Base-by-base conservation (phyloP, 257 asterid genomes). In the Nyctanthes arbortristis region DNA sequence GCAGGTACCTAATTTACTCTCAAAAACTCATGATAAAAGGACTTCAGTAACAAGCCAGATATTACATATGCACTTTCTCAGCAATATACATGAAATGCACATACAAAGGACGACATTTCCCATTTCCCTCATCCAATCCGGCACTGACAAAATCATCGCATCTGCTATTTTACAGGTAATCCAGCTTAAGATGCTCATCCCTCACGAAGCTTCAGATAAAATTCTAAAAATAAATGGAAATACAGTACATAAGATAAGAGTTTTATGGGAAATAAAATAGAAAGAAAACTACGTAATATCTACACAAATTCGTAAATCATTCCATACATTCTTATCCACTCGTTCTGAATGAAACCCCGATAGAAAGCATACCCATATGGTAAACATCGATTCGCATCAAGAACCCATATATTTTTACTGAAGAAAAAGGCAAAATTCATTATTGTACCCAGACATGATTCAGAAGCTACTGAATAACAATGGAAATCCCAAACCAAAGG, bases 331-430 rank as follows among this genome's bases (percentile, higher is more conserved):
- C 70, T 68, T 61, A 36, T 61, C 67, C 30, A 43, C 54, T 67
- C 72, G 61, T 58, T 63, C 54, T 5, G 56, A 81, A 54, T n/a
- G 68, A 70, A n/a, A 65, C 75, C 77, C 80, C 77, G n/a, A 13
- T 20, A 52, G 18, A 22, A 52, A 52, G 31, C 31, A 52, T 52
- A 24, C 59, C 10, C 59, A 52, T 52, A 22, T 22, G 20, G 30
- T 24, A 22, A 52, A 18, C n/a, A 52, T 52, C 59, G 5, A 7
- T 52, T 24, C 8, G 16, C 29, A 0, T 10, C 14, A 52, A 14
- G 59, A 52, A 52, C 14, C 31, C 31, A 52, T 52, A 7, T 9
- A 22, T 20, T 52, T 13, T 20, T 52, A 14, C 3, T 7, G 59
- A 52, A 22, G 30, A 52, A 52, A 52, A 52, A 20, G n/a, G n/a